Conservation (phyloP, 2,329 filamentous ascomycete genomes). For the Paraphoma sp. region DNA sequence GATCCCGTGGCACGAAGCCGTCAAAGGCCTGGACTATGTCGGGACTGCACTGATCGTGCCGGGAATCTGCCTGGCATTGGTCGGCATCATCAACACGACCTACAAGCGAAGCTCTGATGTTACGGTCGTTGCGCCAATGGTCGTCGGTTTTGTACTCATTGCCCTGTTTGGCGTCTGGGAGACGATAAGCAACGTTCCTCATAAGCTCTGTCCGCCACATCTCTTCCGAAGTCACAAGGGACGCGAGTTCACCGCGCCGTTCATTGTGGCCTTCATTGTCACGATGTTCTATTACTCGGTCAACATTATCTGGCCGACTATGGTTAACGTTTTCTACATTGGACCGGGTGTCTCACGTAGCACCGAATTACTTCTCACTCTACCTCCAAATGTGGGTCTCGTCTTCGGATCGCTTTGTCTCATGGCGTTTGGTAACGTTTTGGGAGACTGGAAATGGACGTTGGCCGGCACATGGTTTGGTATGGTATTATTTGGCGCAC, state of each 20-base stretch:
- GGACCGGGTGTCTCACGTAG: slow-evolving; percentile 35
- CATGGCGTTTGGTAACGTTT: slow-evolving; percentile 50
- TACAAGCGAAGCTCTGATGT: slow-evolving; percentile 29
- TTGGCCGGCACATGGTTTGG: slow-evolving; percentile 52
- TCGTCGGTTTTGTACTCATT: slow-evolving; percentile 42
- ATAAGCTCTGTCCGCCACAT: slow-evolving; percentile 48
- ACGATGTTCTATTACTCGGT: slow-evolving; percentile 62
- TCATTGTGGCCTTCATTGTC: slow-evolving; percentile 54
- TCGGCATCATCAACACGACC: slow-evolving; percentile 44
- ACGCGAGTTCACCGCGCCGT: slow-evolving; percentile 57
- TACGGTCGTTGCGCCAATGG: slow-evolving; percentile 40
- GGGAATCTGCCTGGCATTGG: slow-evolving; percentile 34
- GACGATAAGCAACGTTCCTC: slow-evolving; percentile 28
- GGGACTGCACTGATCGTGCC: slow-evolving; percentile 36
- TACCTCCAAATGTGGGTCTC: slow-evolving; percentile 57
- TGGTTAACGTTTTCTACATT: slow-evolving; percentile 56
- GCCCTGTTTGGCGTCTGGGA: slow-evolving; percentile 46
- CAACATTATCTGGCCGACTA: slow-evolving; percentile 56
- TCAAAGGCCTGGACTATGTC: slow-evolving; percentile 41
- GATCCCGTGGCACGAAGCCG: slow-evolving; percentile 26
- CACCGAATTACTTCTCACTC: slow-evolving; percentile 49
- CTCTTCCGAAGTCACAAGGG: slow-evolving; percentile 56
- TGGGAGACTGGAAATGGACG: slow-evolving; percentile 58
- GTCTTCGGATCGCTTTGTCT: slow-evolving; percentile 52
- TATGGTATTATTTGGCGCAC: slow-evolving; percentile 58